Conservation (phyloP, 148 eudicot genomes). For the Vaccinium corymbosum region DNA sequence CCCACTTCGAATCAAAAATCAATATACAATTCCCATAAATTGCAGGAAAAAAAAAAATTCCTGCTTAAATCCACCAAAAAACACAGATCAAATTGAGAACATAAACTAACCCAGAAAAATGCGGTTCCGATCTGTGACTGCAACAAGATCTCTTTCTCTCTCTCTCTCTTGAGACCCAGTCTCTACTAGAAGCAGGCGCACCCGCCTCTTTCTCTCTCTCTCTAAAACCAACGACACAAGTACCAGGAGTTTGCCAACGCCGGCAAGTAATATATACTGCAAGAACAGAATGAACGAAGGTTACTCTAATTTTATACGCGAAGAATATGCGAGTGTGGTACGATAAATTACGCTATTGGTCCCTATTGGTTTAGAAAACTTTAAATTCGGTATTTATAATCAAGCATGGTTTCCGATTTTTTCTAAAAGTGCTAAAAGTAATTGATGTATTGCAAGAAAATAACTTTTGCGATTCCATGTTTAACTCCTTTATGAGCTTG, state of each 20-base stretch:
- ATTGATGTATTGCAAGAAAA: too few species aligned
- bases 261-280: neutral
- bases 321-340: too few species aligned
- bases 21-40: neutral
- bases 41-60: neutral
- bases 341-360: neutral
- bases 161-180: neutral
- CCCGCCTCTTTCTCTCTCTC: neutral
- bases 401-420: neutral
- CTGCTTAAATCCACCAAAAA: neutral
- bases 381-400: too few species aligned
- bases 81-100: neutral
- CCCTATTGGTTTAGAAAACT: too few species aligned
- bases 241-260: neutral
- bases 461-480: too few species aligned
- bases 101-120: conserved; percentile 14
- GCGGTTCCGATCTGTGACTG: conserved; percentile 13
- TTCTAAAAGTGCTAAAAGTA: neutral
- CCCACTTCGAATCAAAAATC: conserved; percentile 11
- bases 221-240: neutral
- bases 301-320: neutral
- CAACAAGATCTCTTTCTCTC: neutral
- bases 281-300: neutral
- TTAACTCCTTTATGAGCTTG: too few species aligned
- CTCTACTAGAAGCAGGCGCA: neutral